Percentiles rank a stretch among this genome's conserved stretches.
Conservation (phyloP, 2,329 filamentous ascomycete species). For the Phoma sp. region DNA sequence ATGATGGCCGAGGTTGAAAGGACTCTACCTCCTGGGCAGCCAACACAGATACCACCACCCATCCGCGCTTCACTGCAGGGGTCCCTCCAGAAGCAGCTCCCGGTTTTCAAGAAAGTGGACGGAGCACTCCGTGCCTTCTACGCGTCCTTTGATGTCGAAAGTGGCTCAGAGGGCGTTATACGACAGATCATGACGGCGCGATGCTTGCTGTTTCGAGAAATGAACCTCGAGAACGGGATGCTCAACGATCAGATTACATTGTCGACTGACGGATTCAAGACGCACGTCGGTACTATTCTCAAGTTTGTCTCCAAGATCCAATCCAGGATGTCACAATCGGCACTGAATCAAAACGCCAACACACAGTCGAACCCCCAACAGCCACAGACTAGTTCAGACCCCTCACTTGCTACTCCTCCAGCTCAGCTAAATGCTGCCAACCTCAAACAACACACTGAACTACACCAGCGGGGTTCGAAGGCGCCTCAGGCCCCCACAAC, state of each 20-base stretch:
- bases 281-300: constrained; percentile 31
- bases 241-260: constrained; percentile 39
- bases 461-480: constrained; percentile 56
- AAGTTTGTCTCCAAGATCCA: constrained; percentile 39
- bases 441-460: constrained; percentile 50
- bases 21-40: constrained; percentile 29
- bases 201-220: constrained; percentile 35
- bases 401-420: constrained; percentile 14
- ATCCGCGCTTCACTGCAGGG: constrained; percentile 36
- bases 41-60: constrained; percentile 30
- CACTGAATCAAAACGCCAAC: constrained; percentile 25
- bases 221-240: constrained; percentile 36
- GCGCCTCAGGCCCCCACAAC: constrained; percentile 58
- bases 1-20: constrained; percentile 40
- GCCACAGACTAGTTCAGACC: constrained; percentile 20
- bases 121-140: constrained; percentile 41
- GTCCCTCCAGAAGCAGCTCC: constrained; percentile 34
- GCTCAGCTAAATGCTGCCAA: constrained; percentile 48
- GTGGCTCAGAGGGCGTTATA: constrained; percentile 34
- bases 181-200: constrained; percentile 36
- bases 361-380: constrained; percentile 23
- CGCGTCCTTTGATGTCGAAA: constrained; percentile 30
- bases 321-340: constrained; percentile 30
- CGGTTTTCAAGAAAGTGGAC: constrained; percentile 38
- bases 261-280: constrained; percentile 37